Evolutionary conservation across 208 protist genomes (phyloP).

Genomic region (Leptomonas seymouri): DNA sequence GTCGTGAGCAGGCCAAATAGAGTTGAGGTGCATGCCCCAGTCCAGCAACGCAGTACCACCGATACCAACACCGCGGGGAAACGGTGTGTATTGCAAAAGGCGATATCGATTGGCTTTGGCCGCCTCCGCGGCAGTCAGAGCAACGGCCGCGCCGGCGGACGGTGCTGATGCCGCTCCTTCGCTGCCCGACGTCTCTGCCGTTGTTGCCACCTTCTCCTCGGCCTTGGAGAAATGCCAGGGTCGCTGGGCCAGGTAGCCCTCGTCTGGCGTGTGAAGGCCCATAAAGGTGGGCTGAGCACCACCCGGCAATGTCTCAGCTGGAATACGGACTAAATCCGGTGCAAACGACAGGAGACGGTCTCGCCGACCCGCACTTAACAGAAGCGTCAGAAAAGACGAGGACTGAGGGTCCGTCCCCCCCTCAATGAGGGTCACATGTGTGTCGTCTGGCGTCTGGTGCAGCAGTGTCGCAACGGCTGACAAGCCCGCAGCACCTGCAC

Average conservation of each 20-base stretch:
- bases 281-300: slow-evolving; percentile 9
- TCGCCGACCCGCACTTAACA: slow-evolving; percentile 14
- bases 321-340: slow-evolving; percentile 34
- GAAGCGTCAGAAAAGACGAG: not conserved
- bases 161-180: too few species aligned
- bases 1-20: slow-evolving; percentile 15
- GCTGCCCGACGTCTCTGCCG: too few species aligned
- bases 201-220: slow-evolving; percentile 7
- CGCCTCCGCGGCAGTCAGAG: not conserved
- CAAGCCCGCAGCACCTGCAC: slow-evolving; percentile 76
- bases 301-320: slow-evolving; percentile 11
- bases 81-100: slow-evolving; percentile 42
- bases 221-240: slow-evolving; percentile 17
- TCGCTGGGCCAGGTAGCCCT: slow-evolving; percentile 21
- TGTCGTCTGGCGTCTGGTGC: slow-evolving; percentile 1
- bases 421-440: slow-evolving; percentile 63
- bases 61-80: slow-evolving; percentile 48
- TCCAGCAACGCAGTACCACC: slow-evolving; percentile 65
- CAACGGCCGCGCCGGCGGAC: too few species aligned
- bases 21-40: slow-evolving; percentile 62
- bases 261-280: slow-evolving; percentile 7
- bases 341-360: slow-evolving; percentile 44
- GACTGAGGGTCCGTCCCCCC: slow-evolving; percentile 42
- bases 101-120: slow-evolving; percentile 20
- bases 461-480: slow-evolving; percentile 56